Evolutionary conservation across 179 eudicot species (phyloP), one percentile per base, ranked within the genome.

Genomic region (Beta macrorhiza): DNA sequence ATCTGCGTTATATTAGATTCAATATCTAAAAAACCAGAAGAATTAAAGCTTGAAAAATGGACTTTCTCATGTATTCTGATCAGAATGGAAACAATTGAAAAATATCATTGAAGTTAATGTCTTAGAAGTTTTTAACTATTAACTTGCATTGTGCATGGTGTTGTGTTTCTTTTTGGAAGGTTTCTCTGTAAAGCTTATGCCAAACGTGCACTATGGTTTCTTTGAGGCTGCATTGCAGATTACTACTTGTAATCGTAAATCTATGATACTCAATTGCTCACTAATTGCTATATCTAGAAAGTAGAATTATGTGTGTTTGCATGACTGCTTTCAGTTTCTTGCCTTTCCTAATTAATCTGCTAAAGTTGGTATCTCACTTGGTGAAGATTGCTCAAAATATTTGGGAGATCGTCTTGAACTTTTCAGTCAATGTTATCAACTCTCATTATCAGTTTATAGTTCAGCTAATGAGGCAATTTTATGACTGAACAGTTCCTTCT

Each of bases 401-500:
- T 2, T 61, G 64, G 64, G 22, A 61, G 5, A 17, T 2, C 22
- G 5, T 61, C 22, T 63, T 5, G 6, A 45, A 69, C 25, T 15
- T 42, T 42, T 22, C 51, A 42, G 72, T 44, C 14, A 69, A 57
- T 69, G 42, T 74, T 58, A 10, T 82, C 29, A 68, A 44, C 19
- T 68, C 37, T 73, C 20, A 57, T 78, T 64, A 61, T 67, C 2
- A 56, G 19, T 17, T 78, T 49, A 14, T 57, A 63, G 20, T 49
- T 64, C 16, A 79, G 63, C 47, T 44, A 19, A 22, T 73, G 11
- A 65, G 55, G 75, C 32, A 67, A 25, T 53, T 32, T 52, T 47
- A 19, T 58, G 67, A 55, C 12, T 55, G 19, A 29, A 53, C 25
- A 64, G 65, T 76, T 67, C 16, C 29, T 78, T 68, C 76, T 81